phyloP scores from a whole-genome alignment of 441 rosid genomes.

The Cnidoscolus chayamansa region DNA sequence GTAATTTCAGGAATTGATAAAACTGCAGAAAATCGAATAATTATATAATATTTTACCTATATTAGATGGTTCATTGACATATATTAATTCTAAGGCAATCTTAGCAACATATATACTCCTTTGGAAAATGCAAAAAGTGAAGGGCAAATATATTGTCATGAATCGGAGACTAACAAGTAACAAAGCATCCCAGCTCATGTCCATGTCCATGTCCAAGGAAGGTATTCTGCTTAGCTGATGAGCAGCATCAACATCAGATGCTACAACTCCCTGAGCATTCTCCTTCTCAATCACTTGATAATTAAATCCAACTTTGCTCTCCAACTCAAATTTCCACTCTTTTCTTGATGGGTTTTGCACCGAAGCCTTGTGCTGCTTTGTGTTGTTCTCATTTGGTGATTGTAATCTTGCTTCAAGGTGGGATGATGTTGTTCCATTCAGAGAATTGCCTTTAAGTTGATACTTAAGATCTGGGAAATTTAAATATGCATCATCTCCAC shows the following conservation, averaged over 20 bases:
- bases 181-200: conserved; percentile 90
- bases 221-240: conserved; percentile 96
- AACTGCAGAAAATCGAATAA: no score
- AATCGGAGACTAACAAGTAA: conserved; percentile 51
- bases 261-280: conserved; percentile 29
- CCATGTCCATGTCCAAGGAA: conserved; percentile 97
- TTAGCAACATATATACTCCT: no score
- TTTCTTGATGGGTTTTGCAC: conserved; percentile 25
- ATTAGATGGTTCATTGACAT: no score
- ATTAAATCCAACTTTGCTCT: conserved; percentile 29
- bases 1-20: no score
- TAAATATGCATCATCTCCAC: conserved; percentile 77
- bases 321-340: conserved; percentile 33
- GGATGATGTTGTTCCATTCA: conserved; percentile 55
- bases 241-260: conserved; percentile 49
- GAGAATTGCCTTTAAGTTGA: conserved; percentile 53
- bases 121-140: conserved; percentile 6
- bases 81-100: neutral
- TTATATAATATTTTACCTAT: no score
- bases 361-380: conserved; percentile 1
- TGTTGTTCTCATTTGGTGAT: neutral
- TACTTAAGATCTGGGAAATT: conserved; percentile 67
- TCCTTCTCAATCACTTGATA: conserved; percentile 27
- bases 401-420: conserved; percentile 80
- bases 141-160: conserved; percentile 24